These are phyloP conservation scores for Arabidopsis lyrata DNA, from an alignment of 441 rosid genomes.

Conservation along the genomic window DNA sequence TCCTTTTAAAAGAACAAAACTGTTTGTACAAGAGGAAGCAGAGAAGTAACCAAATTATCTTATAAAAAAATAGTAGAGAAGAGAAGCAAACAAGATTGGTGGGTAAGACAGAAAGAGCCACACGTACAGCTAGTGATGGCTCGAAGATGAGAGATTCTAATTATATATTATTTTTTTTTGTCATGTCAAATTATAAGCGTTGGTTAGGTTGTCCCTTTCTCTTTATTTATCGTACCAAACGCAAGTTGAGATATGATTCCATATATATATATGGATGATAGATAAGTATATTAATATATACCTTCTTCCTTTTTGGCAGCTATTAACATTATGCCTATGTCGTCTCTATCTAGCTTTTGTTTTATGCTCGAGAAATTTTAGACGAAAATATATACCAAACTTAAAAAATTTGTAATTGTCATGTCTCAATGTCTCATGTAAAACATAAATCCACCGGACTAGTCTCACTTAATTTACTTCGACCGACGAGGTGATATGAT, in stretches of 20 bases:
- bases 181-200: slow-evolving; percentile 45
- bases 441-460: neutral
- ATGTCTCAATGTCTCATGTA: neutral
- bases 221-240: slow-evolving; percentile 44
- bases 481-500: slow-evolving; percentile 18
- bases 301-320: too few relatives aligned
- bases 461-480: slow-evolving; percentile 1
- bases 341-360: slow-evolving; percentile 22
- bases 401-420: neutral
- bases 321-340: neutral
- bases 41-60: neutral
- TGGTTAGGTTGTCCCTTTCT: slow-evolving; percentile 47
- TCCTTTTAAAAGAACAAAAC: neutral
- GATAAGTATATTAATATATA: slow-evolving; percentile 2
- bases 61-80: neutral
- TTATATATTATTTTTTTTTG: neutral
- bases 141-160: slow-evolving; percentile 23
- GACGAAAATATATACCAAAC: neutral
- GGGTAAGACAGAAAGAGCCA: slow-evolving; percentile 41
- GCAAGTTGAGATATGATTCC: slow-evolving; percentile 37
- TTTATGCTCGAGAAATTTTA: neutral
- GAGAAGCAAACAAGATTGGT: slow-evolving; percentile 39
- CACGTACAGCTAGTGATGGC: slow-evolving; percentile 46
- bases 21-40: slow-evolving; percentile 35
- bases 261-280: neutral